These are phyloP conservation scores for Monilinia laxa DNA, from an alignment of 2,329 filamentous ascomycete species.

Conservation along the genomic window DNA sequence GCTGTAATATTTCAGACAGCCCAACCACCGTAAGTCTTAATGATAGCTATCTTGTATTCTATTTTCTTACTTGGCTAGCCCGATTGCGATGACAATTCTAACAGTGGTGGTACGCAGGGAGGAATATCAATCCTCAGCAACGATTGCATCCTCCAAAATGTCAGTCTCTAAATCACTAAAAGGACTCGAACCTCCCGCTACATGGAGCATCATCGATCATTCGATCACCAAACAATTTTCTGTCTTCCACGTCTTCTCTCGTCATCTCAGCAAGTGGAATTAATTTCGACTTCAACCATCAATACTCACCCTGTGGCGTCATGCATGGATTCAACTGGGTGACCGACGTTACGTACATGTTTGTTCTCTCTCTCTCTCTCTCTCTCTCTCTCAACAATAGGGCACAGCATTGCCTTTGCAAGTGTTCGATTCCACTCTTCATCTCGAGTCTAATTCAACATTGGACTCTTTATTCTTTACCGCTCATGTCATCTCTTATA, in stretches of 20 bases:
- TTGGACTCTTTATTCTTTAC: neutral
- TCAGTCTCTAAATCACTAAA: neutral
- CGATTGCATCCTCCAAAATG: neutral
- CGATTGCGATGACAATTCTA: conserved; percentile 16
- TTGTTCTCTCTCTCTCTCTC: conserved; percentile 6
- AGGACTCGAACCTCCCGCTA: neutral
- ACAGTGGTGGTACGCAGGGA: conserved; percentile 1
- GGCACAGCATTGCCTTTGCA: conserved; percentile 15
- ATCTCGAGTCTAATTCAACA: conserved; percentile 17
- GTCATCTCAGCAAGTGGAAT: neutral
- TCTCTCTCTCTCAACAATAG: conserved; percentile 3
- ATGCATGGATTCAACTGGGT: neutral
- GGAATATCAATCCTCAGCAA: neutral
- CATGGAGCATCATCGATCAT: neutral
- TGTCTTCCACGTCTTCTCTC: neutral
- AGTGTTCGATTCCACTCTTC: neutral
- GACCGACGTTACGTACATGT: neutral
- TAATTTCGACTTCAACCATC: neutral
- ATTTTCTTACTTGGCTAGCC: conserved; percentile 18
- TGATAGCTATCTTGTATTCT: neutral
- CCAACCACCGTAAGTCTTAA: neutral
- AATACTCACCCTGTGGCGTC: neutral
- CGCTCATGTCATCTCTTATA: neutral
- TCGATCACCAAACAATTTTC: neutral
- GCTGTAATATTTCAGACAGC: neutral